phyloP scores from a whole-genome alignment of 2,329 filamentous ascomycete genomes.

The Xylaria polymorpha region DNA sequence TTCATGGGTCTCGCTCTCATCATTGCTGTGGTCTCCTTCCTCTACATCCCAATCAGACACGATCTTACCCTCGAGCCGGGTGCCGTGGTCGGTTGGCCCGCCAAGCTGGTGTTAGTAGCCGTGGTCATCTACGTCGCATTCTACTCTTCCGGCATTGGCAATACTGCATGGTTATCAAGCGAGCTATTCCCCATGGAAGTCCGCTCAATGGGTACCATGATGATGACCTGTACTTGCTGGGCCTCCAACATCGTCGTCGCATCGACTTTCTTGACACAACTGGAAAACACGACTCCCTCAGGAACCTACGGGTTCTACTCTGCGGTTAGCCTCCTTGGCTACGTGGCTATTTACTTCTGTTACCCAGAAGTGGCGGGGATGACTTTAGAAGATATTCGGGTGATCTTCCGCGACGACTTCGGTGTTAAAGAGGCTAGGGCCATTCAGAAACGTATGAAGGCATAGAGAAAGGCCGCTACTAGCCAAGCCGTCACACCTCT shows the following conservation, averaged over 20 bases:
- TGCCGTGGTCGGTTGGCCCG: constrained; percentile 50
- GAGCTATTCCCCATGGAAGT: constrained; percentile 60
- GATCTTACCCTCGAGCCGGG: constrained; percentile 50
- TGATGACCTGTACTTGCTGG: constrained; percentile 57
- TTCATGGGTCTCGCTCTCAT: constrained; percentile 57
- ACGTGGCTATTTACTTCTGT: constrained; percentile 57
- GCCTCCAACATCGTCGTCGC: constrained; percentile 58
- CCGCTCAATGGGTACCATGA: constrained; percentile 58
- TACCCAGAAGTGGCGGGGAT: constrained; percentile 63
- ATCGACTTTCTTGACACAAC: constrained; percentile 59
- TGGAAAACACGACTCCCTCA: constrained; percentile 57
- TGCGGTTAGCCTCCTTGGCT: constrained; percentile 58
- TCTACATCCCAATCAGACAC: constrained; percentile 57
- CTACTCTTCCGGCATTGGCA: constrained; percentile 57
- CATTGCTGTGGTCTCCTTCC: constrained; percentile 55
- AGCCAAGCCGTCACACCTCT: neutral
- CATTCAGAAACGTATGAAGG: constrained; percentile 20
- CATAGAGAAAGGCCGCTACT: neutral
- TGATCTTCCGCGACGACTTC: constrained; percentile 6
- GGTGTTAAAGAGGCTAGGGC: constrained; percentile 9
- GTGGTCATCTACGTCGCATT: constrained; percentile 58
- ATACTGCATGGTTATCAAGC: constrained; percentile 56
- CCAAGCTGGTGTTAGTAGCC: constrained; percentile 53
- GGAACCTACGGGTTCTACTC: constrained; percentile 63
- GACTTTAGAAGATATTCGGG: constrained; percentile 57